A percentile compares a stretch with the other conserved stretches of the same genome.
Evolutionary conservation across 805 yeast genomes (phyloP).

Genomic region (Yarrowia divulgata): DNA sequence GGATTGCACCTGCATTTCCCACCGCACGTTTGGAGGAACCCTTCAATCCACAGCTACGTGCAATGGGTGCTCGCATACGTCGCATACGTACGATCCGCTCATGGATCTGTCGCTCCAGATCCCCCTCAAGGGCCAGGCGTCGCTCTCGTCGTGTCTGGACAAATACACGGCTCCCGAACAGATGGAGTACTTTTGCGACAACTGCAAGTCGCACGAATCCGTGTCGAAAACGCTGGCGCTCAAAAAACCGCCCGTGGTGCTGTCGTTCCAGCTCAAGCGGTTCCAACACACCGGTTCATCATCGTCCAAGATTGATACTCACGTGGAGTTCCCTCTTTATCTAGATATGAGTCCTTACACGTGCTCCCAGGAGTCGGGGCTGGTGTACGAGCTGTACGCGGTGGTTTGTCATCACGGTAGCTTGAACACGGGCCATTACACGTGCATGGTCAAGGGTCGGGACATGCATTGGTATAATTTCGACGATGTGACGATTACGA

Average conservation of each 20-base stretch:
- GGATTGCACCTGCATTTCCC: slow-evolving; percentile 79
- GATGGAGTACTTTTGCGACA: slow-evolving; percentile 75
- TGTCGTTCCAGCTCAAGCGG: slow-evolving; percentile 81
- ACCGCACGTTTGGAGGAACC: slow-evolving; percentile 82
- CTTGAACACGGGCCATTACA: slow-evolving; percentile 94
- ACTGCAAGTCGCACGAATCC: slow-evolving; percentile 66
- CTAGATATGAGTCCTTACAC: slow-evolving; percentile 73
- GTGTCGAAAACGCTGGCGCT: slow-evolving; percentile 78
- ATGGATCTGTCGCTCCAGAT: slow-evolving; percentile 88
- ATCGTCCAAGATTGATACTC: slow-evolving; percentile 73
- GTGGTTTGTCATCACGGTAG: slow-evolving; percentile 90
- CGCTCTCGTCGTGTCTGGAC: slow-evolving; percentile 69
- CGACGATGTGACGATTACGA: slow-evolving; percentile 84
- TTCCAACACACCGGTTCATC: slow-evolving; percentile 63
- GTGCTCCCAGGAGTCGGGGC: slow-evolving; percentile 41
- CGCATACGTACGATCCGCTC: slow-evolving; percentile 84
- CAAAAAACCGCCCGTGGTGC: slow-evolving; percentile 73
- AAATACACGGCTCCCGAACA: slow-evolving; percentile 80
- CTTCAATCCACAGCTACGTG: slow-evolving; percentile 82
- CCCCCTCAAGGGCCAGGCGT: slow-evolving; percentile 40
- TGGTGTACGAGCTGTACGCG: slow-evolving; percentile 84
- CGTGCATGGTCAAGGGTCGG: slow-evolving; percentile 75
- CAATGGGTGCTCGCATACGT: slow-evolving; percentile 65
- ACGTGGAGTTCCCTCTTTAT: slow-evolving; percentile 73
- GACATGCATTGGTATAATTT: slow-evolving; percentile 87